A percentile compares a stretch with the other conserved stretches of the same genome.
These are phyloP conservation scores for Blastobotrys aristatus DNA, from an alignment of 1,139 yeast genomes.

Conservation along the genomic window DNA sequence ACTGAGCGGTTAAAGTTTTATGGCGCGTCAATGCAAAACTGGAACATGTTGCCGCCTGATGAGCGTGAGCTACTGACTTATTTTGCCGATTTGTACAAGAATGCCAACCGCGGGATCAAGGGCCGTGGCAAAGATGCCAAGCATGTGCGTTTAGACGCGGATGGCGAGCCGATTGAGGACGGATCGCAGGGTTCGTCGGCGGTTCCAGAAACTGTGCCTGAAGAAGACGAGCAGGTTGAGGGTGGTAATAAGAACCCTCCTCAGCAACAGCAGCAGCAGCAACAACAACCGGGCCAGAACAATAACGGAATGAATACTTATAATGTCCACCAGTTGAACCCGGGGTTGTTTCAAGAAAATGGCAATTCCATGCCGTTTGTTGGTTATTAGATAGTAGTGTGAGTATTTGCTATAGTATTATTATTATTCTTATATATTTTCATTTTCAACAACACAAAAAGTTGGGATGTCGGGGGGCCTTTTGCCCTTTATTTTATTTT, in stretches of 20 bases:
- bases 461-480: too few species aligned
- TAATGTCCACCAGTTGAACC: conserved; percentile 1
- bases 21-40: conserved; percentile 17
- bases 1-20: conserved; percentile 41
- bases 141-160: conserved; percentile 12
- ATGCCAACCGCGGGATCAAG: conserved; percentile 83
- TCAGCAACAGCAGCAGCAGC: conserved; percentile 1
- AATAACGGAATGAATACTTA: conserved; percentile 1
- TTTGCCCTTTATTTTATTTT: neutral
- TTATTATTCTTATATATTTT: neutral
- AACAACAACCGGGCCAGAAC: conserved; percentile 7
- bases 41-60: conserved; percentile 45
- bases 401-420: neutral
- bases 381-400: conserved; percentile 18
- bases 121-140: conserved; percentile 69
- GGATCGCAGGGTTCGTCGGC: neutral
- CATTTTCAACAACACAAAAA: neutral
- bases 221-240: neutral
- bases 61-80: conserved; percentile 69
- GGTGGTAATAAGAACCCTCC: neutral
- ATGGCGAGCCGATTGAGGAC: neutral
- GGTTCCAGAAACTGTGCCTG: neutral
- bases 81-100: conserved; percentile 76
- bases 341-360: conserved; percentile 8
- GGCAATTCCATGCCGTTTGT: conserved; percentile 18